Evolutionary conservation across 2,329 filamentous ascomycete genomes (phyloP).

Genomic region (Trichoderma pleuroti): DNA sequence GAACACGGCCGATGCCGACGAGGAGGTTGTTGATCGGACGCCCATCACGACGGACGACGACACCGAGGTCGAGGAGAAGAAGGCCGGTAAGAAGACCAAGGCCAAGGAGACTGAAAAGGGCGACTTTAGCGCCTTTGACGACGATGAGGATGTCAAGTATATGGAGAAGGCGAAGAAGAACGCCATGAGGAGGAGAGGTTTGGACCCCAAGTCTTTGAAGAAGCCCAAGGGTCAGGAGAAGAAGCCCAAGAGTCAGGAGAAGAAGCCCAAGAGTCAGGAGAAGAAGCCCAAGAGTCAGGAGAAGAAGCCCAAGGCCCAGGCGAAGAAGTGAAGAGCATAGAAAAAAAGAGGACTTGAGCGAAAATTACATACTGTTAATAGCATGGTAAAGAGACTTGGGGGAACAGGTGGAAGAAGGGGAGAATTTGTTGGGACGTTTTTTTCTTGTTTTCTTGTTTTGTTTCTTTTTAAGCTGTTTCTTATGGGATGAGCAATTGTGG

Average conservation of each 20-base stretch:
- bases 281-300: constrained; percentile 16
- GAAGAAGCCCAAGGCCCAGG: constrained; percentile 30
- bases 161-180: constrained; percentile 72
- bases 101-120: constrained; percentile 37
- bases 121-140: constrained; percentile 70
- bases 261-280: constrained; percentile 17
- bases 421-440: background rate
- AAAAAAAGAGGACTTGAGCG: background rate
- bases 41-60: constrained; percentile 56
- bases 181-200: constrained; percentile 67
- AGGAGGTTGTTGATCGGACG: constrained; percentile 62
- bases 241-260: constrained; percentile 28
- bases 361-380: constrained; percentile 3
- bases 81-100: background rate
- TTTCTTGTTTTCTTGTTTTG: background rate
- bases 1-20: constrained; percentile 25
- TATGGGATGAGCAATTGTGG: constrained; percentile 3
- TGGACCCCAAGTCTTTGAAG: constrained; percentile 59
- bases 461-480: background rate
- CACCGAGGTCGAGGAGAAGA: constrained; percentile 38
- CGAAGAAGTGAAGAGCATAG: constrained; percentile 2
- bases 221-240: constrained; percentile 18
- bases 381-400: background rate
- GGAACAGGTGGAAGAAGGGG: constrained; percentile 8
- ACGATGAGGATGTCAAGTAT: constrained; percentile 67